These are phyloP conservation scores for Candida koratica DNA, from an alignment of 805 yeast genomes.

Conservation along the genomic window DNA sequence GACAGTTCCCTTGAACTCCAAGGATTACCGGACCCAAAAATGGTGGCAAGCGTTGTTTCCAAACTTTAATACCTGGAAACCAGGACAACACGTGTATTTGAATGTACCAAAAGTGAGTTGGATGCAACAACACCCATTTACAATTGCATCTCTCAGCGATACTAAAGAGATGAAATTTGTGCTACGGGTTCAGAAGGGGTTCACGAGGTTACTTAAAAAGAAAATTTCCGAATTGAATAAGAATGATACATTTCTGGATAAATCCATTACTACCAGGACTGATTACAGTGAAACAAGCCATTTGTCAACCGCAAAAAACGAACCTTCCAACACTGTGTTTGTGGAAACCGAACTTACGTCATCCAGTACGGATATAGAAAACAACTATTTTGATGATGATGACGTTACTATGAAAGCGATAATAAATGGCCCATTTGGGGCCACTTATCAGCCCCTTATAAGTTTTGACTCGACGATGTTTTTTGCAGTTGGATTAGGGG, in stretches of 20 bases:
- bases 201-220: conserved; percentile 34
- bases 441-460: conserved; percentile 35
- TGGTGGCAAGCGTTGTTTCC: conserved; percentile 34
- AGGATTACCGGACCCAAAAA: conserved; percentile 14
- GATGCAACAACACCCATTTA: conserved; percentile 47
- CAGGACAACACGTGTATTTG: conserved; percentile 47
- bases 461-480: conserved; percentile 40
- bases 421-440: conserved; percentile 48
- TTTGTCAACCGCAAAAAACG: background rate
- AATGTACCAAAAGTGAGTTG: conserved; percentile 35
- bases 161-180: conserved; percentile 39
- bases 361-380: background rate
- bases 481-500: conserved; percentile 45
- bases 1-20: conserved; percentile 31
- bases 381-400: conserved; percentile 1
- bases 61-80: conserved; percentile 39
- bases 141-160: conserved; percentile 39
- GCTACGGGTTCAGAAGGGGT: conserved; percentile 40
- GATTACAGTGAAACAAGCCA: background rate
- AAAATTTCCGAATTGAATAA: conserved; percentile 20
- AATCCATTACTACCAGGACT: background rate
- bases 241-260: background rate
- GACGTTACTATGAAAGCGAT: conserved; percentile 28
- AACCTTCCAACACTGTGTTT: conserved; percentile 7
- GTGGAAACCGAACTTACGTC: conserved; percentile 14